phyloP scores from a whole-genome alignment of 257 asterid species.

The Buddleja alternifolia region DNA sequence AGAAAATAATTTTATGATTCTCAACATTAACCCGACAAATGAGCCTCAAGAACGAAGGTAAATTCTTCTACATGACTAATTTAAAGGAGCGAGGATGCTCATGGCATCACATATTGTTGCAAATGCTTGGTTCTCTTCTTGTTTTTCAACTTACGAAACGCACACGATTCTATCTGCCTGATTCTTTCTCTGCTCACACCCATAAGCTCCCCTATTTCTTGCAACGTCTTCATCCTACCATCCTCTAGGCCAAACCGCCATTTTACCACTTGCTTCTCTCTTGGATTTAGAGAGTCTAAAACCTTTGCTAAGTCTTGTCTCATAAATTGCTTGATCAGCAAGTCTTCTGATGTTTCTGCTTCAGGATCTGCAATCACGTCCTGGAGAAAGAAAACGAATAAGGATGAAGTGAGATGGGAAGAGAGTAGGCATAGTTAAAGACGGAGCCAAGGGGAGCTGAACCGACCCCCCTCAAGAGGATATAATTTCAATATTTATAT shows the following conservation, averaged over 20 bases:
- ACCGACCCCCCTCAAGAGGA: too few species aligned
- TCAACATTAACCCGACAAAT: constrained; percentile 25
- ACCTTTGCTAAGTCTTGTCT: constrained; percentile 77
- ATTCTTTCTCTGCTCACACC: constrained; percentile 94
- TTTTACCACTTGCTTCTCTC: constrained; percentile 78
- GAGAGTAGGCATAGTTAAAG: not conserved
- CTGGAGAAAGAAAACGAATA: constrained; percentile 37
- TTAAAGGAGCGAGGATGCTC: constrained; percentile 14
- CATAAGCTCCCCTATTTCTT: constrained; percentile 92
- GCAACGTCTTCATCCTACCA: constrained; percentile 84
- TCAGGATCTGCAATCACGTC: constrained; percentile 88
- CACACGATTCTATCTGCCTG: constrained; percentile 82
- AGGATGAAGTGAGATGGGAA: not conserved
- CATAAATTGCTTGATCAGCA: constrained; percentile 76
- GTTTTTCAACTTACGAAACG: constrained; percentile 89
- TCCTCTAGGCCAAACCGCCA: constrained; percentile 89
- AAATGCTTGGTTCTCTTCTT: constrained; percentile 78
- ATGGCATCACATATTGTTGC: constrained; percentile 67
- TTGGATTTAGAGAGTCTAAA: constrained; percentile 67
- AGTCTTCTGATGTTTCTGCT: constrained; percentile 79
- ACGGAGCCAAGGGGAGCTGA: too few species aligned
- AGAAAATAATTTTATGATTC: constrained; percentile 23
- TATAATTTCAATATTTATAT: too few species aligned
- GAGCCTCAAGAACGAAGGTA: constrained; percentile 43
- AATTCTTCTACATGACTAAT: constrained; percentile 31